A percentile compares a stretch with the other conserved stretches of the same genome.
Evolutionary conservation across 441 rosid species (phyloP).

Genomic region (Syzygium syzygioides): DNA sequence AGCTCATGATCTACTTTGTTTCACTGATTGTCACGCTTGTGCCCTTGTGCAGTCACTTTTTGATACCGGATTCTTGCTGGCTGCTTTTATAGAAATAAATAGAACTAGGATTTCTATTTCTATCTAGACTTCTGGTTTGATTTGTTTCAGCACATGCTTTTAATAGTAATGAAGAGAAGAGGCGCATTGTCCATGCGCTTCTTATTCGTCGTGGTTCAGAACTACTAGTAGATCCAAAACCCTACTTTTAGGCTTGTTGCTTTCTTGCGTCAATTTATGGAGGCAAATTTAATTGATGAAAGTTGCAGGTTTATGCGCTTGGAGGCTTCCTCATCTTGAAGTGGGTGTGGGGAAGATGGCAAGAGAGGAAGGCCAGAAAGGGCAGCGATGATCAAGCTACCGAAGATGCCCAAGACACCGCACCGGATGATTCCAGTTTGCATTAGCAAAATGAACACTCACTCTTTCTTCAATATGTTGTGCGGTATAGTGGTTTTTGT

Average conservation of each 20-base stretch:
- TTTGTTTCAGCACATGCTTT: neutral
- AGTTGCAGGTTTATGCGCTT: constrained; percentile 69
- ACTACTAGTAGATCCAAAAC: neutral
- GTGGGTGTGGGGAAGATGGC: constrained; percentile 94
- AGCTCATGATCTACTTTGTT: neutral
- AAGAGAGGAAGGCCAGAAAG: constrained; percentile 58
- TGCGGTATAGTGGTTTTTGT: neutral
- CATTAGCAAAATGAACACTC: neutral
- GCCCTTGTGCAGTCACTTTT: neutral
- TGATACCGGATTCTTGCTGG: neutral
- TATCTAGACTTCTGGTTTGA: neutral
- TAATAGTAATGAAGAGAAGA: neutral
- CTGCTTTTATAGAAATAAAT: neutral
- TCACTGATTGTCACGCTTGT: neutral
- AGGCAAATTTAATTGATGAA: neutral
- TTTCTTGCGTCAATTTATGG: neutral
- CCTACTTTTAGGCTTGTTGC: neutral
- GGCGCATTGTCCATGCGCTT: neutral
- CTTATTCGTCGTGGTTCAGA: neutral
- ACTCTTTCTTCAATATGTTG: neutral
- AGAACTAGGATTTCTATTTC: neutral
- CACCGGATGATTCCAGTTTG: neutral
- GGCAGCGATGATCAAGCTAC: constrained; percentile 26
- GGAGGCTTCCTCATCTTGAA: constrained; percentile 75
- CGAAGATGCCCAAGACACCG: constrained; percentile 27